These are phyloP conservation scores for Coemansia sp. DNA, from an alignment of 192 early-diverging fungal genomes.

Conservation along the genomic window DNA sequence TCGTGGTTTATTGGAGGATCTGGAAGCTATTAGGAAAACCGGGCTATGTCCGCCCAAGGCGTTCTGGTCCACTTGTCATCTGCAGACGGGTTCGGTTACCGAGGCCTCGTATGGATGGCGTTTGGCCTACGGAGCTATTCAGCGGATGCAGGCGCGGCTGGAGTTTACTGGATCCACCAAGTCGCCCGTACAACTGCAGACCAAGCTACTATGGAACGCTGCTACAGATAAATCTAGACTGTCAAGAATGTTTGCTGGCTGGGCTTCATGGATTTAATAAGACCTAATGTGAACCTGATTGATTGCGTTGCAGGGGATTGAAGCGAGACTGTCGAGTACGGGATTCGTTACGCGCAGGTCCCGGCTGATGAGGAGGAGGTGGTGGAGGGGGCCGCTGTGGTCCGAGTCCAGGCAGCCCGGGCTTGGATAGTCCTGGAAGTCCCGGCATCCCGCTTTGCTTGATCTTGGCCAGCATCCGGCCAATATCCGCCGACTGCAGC, in stretches of 20 bases:
- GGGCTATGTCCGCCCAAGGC: slow-evolving; percentile 31
- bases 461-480: slow-evolving; percentile 42
- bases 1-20: slow-evolving; percentile 10
- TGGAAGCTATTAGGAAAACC: slow-evolving; percentile 9
- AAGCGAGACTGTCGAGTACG: slow-evolving; percentile 26
- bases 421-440: slow-evolving; percentile 22
- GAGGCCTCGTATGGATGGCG: slow-evolving; percentile 36
- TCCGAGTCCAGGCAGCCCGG: not conserved
- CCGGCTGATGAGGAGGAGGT: slow-evolving; percentile 7
- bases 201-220: slow-evolving; percentile 20
- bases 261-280: slow-evolving; percentile 38
- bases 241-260: slow-evolving; percentile 36
- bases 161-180: not conserved
- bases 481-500: slow-evolving; percentile 29
- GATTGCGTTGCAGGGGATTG: slow-evolving; percentile 36
- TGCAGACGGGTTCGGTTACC: slow-evolving; percentile 1
- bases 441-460: slow-evolving; percentile 23
- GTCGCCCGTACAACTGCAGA: slow-evolving; percentile 12
- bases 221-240: slow-evolving; percentile 19
- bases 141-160: slow-evolving; percentile 31
- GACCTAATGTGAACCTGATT: slow-evolving; percentile 2
- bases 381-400: slow-evolving; percentile 4
- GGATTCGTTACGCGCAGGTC: slow-evolving; percentile 17
- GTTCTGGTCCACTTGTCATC: slow-evolving; percentile 15
- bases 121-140: slow-evolving; percentile 26